Base-by-base conservation (phyloP, 2,329 filamentous ascomycete genomes). In the Helminthosporium solani region DNA sequence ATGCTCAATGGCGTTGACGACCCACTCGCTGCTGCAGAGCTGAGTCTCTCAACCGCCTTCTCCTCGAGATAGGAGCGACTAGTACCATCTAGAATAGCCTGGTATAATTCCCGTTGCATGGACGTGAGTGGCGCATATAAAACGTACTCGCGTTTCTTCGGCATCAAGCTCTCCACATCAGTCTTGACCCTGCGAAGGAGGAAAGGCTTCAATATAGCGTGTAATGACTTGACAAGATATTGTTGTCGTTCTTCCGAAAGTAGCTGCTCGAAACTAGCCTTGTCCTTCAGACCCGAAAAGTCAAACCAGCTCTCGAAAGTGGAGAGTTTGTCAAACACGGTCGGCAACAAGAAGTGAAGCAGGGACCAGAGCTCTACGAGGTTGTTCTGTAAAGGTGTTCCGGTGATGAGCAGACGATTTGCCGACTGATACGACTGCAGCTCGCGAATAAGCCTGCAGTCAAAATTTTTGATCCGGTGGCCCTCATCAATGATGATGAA, bases 401-500 rank as follows among this genome's bases (percentile, higher is more conserved):
- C 94, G 0, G 94, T 97, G 27, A 99, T 96, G 1, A 99, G 79
- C 0, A 99, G 78, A 45, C 94, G 82, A 33, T 95, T 96, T 0
- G 91, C 90, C 0, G 92, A 97, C 19, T 86, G 85, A 62, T 97
- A 97, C 0, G 87, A 86, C 53, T 94, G 84, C 0, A 99, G 74
- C 56, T 96, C 90, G 38, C 89, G 86, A 53, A 97, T 96, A 0
- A 99, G 77, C 47, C 89, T 88, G 23, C 92, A 95, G 40, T 97
- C 91, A 52, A 95, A 86, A 54, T 99, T 99, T 75, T 99, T 99
- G 79, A 99, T 85, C 1, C 94, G 86, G 66, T 99, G 94, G 0
- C 94, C 94, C 72, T 99, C 94, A 57, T 99, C 92, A 50, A 99
- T 95, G 56, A 99, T 94, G 61, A 99, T 96, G 58, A 96, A 96